Conservation (phyloP, 495 filamentous ascomycete species). For the Aspergillus baeticus region DNA sequence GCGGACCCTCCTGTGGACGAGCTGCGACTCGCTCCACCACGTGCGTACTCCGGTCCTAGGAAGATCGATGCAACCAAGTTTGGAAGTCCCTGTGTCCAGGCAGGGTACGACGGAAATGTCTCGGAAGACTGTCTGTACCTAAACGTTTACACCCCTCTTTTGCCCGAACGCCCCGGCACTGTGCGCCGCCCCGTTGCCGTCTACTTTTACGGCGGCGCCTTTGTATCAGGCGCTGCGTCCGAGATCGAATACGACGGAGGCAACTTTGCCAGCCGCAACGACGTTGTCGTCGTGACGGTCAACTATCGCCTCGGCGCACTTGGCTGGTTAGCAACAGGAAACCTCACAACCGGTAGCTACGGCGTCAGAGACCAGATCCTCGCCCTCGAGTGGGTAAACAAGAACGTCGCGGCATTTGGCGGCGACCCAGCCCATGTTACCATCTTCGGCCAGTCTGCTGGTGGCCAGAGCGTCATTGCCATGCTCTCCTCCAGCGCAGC, state of each 20-base stretch:
- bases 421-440: conserved; percentile 50
- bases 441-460: conserved; percentile 53
- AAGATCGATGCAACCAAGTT: conserved; percentile 41
- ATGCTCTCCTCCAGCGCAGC: conserved; percentile 40
- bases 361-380: conserved; percentile 39
- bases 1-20: conserved; percentile 39
- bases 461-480: conserved; percentile 54
- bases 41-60: conserved; percentile 36
- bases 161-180: conserved; percentile 6
- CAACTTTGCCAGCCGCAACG: conserved; percentile 44
- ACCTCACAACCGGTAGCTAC: conserved; percentile 35
- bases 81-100: conserved; percentile 44
- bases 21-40: conserved; percentile 45
- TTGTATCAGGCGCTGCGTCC: conserved; percentile 37
- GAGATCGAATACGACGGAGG: conserved; percentile 42
- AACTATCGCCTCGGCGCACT: conserved; percentile 46
- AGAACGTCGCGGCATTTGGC: conserved; percentile 49
- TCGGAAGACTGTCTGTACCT: conserved; percentile 48
- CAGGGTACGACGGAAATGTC: conserved; percentile 16
- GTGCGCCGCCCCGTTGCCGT: conserved; percentile 34
- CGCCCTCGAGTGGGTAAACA: conserved; percentile 50
- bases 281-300: conserved; percentile 49
- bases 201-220: conserved; percentile 48
- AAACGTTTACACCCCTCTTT: conserved; percentile 32
- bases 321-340: conserved; percentile 36